These are phyloP conservation scores for Oryza officinalis DNA, from an alignment of 176 grass and related monocot species.

Conservation along the genomic window DNA sequence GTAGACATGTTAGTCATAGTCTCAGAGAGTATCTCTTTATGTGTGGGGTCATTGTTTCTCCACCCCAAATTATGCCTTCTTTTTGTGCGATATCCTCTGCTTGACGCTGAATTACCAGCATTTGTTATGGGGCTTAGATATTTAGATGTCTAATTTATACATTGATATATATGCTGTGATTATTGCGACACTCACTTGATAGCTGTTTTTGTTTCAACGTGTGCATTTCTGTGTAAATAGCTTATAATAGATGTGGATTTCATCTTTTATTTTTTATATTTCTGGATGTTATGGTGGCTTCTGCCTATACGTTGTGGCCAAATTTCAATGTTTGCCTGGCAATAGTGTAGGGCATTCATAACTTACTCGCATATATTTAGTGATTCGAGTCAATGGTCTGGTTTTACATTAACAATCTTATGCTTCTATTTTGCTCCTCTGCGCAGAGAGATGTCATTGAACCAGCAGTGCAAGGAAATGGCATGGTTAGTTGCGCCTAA, in stretches of 20 bases:
- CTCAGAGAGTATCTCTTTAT: too few relatives aligned
- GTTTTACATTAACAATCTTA: conserved; percentile 5
- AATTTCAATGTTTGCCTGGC: background rate
- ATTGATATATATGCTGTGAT: too few relatives aligned
- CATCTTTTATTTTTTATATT: background rate
- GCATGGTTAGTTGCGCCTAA: conserved; percentile 90
- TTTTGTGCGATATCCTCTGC: too few relatives aligned
- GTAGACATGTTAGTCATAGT: too few relatives aligned
- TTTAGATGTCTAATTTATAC: too few relatives aligned
- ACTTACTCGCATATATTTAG: background rate
- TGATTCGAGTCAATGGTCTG: too few relatives aligned
- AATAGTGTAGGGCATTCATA: background rate
- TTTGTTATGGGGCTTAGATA: too few relatives aligned
- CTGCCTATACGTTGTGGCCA: background rate
- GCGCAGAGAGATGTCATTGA: conserved; percentile 86
- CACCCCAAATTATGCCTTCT: too few relatives aligned
- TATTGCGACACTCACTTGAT: too few relatives aligned
- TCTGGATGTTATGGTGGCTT: background rate
- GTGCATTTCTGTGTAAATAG: background rate
- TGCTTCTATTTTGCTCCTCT: conserved; percentile 15
- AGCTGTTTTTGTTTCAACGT: too few relatives aligned
- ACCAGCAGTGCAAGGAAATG: conserved; percentile 92
- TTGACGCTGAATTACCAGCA: too few relatives aligned
- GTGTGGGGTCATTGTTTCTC: too few relatives aligned
- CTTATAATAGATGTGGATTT: background rate